These are phyloP conservation scores for Penicillium sp. DNA, from an alignment of 2,329 filamentous ascomycete genomes.

Conservation along the genomic window DNA sequence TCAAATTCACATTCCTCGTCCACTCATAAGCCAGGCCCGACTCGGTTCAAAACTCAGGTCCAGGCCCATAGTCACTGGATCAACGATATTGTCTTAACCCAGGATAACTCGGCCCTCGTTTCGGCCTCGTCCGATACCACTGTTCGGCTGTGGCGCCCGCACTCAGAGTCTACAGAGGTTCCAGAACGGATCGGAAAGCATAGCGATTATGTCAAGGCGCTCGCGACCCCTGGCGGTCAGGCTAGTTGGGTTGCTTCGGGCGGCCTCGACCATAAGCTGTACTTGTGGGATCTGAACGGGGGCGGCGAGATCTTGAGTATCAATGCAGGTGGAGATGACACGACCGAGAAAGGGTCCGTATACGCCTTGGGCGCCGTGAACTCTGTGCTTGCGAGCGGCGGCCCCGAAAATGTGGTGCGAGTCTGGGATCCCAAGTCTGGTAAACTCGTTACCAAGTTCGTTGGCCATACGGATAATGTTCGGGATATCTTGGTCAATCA, in stretches of 20 bases:
- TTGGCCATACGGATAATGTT: conserved; percentile 94
- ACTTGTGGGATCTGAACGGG: conserved; percentile 89
- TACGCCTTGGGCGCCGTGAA: conserved; percentile 83
- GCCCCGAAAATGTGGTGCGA: conserved; percentile 88
- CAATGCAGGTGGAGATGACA: conserved; percentile 72
- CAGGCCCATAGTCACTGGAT: conserved; percentile 95
- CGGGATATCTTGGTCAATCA: conserved; percentile 87
- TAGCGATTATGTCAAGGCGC: conserved; percentile 93
- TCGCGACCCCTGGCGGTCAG: conserved; percentile 72
- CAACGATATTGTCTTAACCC: conserved; percentile 83
- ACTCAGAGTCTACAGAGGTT: conserved; percentile 62
- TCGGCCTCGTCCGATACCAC: conserved; percentile 93
- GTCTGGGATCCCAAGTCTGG: conserved; percentile 90
- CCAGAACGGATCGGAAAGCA: conserved; percentile 86
- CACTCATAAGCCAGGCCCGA: conserved; percentile 40
- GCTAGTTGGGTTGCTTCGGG: conserved; percentile 91
- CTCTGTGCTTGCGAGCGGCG: conserved; percentile 84
- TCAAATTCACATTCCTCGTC: conserved; percentile 25
- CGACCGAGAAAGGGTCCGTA: conserved; percentile 85
- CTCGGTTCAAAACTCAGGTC: conserved; percentile 62
- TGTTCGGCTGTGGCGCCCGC: conserved; percentile 88
- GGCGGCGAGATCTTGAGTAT: conserved; percentile 85
- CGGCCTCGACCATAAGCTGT: conserved; percentile 88
- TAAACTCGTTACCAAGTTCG: conserved; percentile 91
- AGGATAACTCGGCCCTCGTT: conserved; percentile 76